phyloP scores from a whole-genome alignment of 805 yeast species.

The Zygosaccharomyces kombuchaensis region DNA sequence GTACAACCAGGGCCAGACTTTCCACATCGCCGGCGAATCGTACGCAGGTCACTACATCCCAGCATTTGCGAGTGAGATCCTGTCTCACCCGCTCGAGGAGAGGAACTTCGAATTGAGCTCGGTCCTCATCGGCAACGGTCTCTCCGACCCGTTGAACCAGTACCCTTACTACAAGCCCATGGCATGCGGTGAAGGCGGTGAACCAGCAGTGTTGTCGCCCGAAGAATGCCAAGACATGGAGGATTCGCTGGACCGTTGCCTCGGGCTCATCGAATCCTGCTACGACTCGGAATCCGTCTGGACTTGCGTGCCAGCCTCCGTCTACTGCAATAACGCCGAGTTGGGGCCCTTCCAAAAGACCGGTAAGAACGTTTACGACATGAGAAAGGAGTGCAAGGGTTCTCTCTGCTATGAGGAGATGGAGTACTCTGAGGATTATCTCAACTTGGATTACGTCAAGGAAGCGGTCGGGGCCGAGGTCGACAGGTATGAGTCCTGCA shows the following conservation, averaged over 20 bases:
- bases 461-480: slow-evolving; percentile 89
- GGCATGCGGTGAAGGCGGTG: slow-evolving; percentile 94
- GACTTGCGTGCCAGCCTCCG: slow-evolving; percentile 86
- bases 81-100: slow-evolving; percentile 54
- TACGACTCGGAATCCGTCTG: slow-evolving; percentile 69
- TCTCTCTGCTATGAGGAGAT: slow-evolving; percentile 74
- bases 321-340: slow-evolving; percentile 84
- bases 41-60: slow-evolving; percentile 96
- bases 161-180: slow-evolving; percentile 78
- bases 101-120: slow-evolving; percentile 64
- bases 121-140: slow-evolving; percentile 84
- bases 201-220: slow-evolving; percentile 67
- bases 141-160: slow-evolving; percentile 80
- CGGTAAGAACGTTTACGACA: slow-evolving; percentile 88
- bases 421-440: slow-evolving; percentile 68
- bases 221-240: slow-evolving; percentile 75
- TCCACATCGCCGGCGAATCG: slow-evolving; percentile 91
- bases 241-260: slow-evolving; percentile 69
- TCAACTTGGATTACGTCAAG: slow-evolving; percentile 73
- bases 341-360: slow-evolving; percentile 78
- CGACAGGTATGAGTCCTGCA: slow-evolving; percentile 69
- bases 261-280: slow-evolving; percentile 69
- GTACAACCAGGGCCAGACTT: slow-evolving; percentile 46
- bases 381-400: slow-evolving; percentile 75
- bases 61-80: slow-evolving; percentile 75